Conservation (phyloP, 2,329 filamentous ascomycete genomes). For the Fusarium graminum region DNA sequence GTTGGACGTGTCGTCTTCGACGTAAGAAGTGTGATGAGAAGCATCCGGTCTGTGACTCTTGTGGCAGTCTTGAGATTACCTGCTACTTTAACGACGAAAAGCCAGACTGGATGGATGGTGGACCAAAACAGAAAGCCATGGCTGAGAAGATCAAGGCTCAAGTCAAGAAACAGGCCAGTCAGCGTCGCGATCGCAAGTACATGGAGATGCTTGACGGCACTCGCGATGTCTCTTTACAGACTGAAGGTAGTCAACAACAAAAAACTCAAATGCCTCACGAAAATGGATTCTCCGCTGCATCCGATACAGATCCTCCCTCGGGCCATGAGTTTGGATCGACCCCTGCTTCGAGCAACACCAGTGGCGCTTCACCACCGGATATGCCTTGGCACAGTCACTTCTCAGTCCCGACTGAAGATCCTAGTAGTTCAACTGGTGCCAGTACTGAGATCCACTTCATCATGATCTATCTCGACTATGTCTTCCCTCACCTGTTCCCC, state of each 20-base stretch:
- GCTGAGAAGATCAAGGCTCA: constrained; percentile 67
- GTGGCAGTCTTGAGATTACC: constrained; percentile 66
- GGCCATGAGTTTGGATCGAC: constrained; percentile 45
- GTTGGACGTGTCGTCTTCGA: constrained; percentile 72
- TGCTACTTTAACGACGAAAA: constrained; percentile 67
- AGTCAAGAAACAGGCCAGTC: constrained; percentile 66
- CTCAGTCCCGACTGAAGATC: constrained; percentile 42
- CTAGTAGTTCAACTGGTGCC: constrained; percentile 36
- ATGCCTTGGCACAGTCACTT: constrained; percentile 53
- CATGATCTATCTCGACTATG: constrained; percentile 72
- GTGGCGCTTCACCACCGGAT: constrained; percentile 51
- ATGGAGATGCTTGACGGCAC: constrained; percentile 59
- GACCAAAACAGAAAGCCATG: constrained; percentile 62
- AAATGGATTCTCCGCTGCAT: constrained; percentile 41
- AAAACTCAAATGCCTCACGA: constrained; percentile 7
- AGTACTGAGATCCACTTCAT: constrained; percentile 59
- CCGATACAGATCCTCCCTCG: constrained; percentile 49
- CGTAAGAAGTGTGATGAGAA: constrained; percentile 72
- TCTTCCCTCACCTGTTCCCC: constrained; percentile 73
- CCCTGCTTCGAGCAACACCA: constrained; percentile 51
- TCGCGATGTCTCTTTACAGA: constrained; percentile 43
- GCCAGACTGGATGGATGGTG: constrained; percentile 71
- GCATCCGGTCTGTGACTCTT: constrained; percentile 65
- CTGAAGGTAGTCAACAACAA: constrained; percentile 15
- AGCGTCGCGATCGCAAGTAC: constrained; percentile 64